A percentile compares a stretch with the other conserved stretches of the same genome.
Evolutionary conservation across 2,329 filamentous ascomycete genomes (phyloP).

Genomic region (Penicillium fuscoglaucum): DNA sequence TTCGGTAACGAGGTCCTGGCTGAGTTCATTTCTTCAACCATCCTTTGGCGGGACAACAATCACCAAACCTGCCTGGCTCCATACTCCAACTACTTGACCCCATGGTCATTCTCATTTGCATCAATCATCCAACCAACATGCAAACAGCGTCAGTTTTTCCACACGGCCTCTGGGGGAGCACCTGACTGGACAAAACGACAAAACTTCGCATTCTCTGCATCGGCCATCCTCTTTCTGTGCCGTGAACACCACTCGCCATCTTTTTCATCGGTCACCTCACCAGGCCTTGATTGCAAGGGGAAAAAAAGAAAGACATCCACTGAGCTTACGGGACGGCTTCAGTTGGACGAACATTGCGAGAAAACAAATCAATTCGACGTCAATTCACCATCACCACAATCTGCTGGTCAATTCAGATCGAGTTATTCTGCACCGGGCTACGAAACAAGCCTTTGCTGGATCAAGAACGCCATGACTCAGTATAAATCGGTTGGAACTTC

Average conservation of each 20-base stretch:
- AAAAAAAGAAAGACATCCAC: not conserved
- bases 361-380: not conserved
- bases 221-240: not conserved
- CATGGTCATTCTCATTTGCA: not conserved
- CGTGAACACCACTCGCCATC: not conserved
- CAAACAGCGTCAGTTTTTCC: not conserved
- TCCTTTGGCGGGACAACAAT: not conserved
- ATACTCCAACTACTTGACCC: not conserved
- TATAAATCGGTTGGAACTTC: not conserved
- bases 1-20: not conserved
- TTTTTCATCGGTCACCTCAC: not conserved
- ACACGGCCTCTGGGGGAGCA: not conserved
- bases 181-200: not conserved
- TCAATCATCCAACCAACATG: not conserved
- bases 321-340: not conserved
- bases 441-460: not conserved
- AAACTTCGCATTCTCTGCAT: not conserved
- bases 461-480: not conserved
- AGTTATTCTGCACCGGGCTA: not conserved
- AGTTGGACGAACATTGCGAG: not conserved
- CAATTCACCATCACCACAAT: not conserved
- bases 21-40: not conserved
- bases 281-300: not conserved
- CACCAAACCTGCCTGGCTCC: not conserved
- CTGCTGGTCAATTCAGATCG: not conserved